A percentile compares a stretch with the other conserved stretches of the same genome.
These are phyloP conservation scores for Alloteropsis angusta DNA, from an alignment of 202 grass and related monocot genomes.

Conservation along the genomic window DNA sequence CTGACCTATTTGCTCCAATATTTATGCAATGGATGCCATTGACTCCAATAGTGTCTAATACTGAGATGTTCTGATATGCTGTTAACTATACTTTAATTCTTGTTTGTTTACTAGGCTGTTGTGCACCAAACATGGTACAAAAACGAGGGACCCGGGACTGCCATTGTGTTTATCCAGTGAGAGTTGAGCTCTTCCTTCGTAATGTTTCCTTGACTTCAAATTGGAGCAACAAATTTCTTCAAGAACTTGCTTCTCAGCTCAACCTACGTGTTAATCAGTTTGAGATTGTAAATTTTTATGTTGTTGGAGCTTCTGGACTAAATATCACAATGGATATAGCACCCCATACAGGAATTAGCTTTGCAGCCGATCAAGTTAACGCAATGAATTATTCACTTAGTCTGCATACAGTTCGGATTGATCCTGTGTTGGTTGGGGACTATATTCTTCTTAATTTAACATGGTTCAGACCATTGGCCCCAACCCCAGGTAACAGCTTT, in stretches of 20 bases:
- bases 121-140: constrained; percentile 76
- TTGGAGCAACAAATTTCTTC: constrained; percentile 80
- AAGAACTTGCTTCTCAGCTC: constrained; percentile 75
- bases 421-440: constrained; percentile 70
- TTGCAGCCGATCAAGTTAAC: constrained; percentile 48
- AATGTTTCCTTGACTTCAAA: constrained; percentile 88
- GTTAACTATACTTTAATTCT: neutral
- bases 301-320: constrained; percentile 89
- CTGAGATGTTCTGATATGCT: neutral
- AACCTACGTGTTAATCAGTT: constrained; percentile 54
- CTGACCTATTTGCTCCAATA: neutral
- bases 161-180: constrained; percentile 87
- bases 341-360: constrained; percentile 79
- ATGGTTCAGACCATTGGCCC: constrained; percentile 59
- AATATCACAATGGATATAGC: constrained; percentile 98
- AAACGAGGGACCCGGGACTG: constrained; percentile 53
- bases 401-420: constrained; percentile 59
- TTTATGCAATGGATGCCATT: neutral
- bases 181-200: constrained; percentile 82
- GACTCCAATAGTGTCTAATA: neutral
- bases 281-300: constrained; percentile 88
- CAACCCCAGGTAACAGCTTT: constrained; percentile 58
- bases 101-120: constrained; percentile 49
- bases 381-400: constrained; percentile 68
- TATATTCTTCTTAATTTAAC: constrained; percentile 95